Evolutionary conservation across 441 rosid species (phyloP), one percentile per base, ranked within the genome.

Genomic region (Adansonia madagascariensis): DNA sequence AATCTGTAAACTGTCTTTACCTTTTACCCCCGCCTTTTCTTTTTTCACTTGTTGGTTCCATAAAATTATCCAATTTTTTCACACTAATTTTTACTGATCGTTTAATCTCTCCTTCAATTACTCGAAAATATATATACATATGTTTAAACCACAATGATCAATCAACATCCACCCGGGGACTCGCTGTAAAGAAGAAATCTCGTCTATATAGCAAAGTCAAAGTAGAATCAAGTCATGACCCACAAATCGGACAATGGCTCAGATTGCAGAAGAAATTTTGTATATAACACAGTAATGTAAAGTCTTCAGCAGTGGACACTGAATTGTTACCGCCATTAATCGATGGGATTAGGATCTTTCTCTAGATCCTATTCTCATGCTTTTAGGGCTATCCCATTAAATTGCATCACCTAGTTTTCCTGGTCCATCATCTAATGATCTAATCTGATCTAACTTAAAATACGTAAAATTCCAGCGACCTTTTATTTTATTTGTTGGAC

Each of bases 241-340:
- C 64, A 49, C 65, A 56, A 10, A 44, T 14, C 46, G 74, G 49
- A 76, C 56, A 31, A 3, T 31, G 79, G 82, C 41, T 62, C 12
- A 56, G 75, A 77, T 74, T 69, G 67, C 14, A 35, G 18, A 50
- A 44, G 24, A 12, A 17, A 47, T 56, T 47, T 61, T 41, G 12
- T 18, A 68, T 47, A 46, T 11, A 6, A 5, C 14, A 61, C 17
- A 27, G 44, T 12, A n/a, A 7, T 6, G 1, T 56, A 20, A 22
- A 5, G 65, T 57, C 35, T 72, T 41, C 71, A 53, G 17, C 67
- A 63, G 50, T 74, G 61, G 53, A 66, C 39, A 57, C 52, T 71
- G 53, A 49, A 49, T 4, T 49, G 68, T 39, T 20, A 43, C 78
- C 14, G 27, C 53, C 12, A 69, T 69, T 49, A 27, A 6, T 43